A percentile compares a stretch with the other conserved stretches of the same genome.
These are phyloP conservation scores for Solanum rostratum DNA, from an alignment of 257 asterid species.

Conservation along the genomic window DNA sequence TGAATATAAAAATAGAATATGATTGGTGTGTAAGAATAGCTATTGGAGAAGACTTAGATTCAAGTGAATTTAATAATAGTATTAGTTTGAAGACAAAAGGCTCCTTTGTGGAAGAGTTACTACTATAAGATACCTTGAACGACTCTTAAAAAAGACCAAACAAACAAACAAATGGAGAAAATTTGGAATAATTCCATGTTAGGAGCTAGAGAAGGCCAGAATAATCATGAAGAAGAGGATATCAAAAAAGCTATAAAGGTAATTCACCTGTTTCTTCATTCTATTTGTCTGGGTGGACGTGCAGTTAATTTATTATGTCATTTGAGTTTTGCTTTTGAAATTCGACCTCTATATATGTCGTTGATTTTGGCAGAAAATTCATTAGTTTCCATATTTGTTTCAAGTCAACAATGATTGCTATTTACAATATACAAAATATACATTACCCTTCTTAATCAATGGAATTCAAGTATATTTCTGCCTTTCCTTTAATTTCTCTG, in stretches of 20 bases:
- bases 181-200: background rate
- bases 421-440: background rate
- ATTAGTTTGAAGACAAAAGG: background rate
- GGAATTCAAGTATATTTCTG: background rate
- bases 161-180: constrained; percentile 1
- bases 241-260: constrained; percentile 6
- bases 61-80: background rate
- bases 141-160: background rate
- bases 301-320: background rate
- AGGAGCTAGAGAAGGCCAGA: background rate
- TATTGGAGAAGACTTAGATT: constrained; percentile 2
- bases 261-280: background rate
- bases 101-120: background rate
- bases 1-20: background rate
- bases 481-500: background rate
- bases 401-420: background rate
- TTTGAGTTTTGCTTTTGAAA: background rate
- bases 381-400: background rate
- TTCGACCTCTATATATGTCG: background rate
- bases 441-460: background rate
- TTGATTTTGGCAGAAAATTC: background rate
- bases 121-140: background rate
- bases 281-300: background rate
- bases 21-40: too few species aligned
- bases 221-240: background rate